Evolutionary conservation across 345 rosid species (phyloP).

Genomic region (Gynandropsis gynandra): DNA sequence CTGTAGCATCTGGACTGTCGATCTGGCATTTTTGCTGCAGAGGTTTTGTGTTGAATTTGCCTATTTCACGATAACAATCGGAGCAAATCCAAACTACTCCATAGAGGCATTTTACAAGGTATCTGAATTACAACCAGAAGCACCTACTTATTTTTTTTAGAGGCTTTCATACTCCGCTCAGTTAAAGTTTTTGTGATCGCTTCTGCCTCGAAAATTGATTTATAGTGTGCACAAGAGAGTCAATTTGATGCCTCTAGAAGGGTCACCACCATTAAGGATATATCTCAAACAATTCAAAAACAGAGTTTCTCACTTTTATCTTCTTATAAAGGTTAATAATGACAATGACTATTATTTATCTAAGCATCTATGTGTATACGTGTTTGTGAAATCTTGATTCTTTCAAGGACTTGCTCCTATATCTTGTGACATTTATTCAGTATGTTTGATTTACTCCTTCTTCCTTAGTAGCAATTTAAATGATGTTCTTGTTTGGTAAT

Average conservation of each 20-base stretch:
- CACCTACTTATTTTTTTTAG: constrained; percentile 6
- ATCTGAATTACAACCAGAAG: constrained; percentile 7
- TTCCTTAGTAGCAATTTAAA: constrained; percentile 2
- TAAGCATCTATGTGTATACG: too few species aligned
- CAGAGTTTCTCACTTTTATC: too few species aligned
- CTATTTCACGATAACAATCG: constrained; percentile 78
- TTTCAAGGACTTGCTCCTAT: constrained; percentile 1
- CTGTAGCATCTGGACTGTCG: constrained; percentile 91
- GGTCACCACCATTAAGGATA: too few species aligned
- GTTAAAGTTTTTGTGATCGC: too few species aligned
- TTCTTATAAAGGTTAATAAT: too few species aligned
- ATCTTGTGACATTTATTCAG: too few species aligned
- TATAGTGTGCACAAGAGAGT: too few species aligned
- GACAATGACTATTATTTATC: too few species aligned
- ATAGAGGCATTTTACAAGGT: constrained; percentile 88
- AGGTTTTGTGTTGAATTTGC: constrained; percentile 66
- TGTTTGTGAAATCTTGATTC: constrained; percentile 4
- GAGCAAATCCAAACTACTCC: constrained; percentile 86
- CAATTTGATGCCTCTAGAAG: too few species aligned
- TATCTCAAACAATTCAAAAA: too few species aligned
- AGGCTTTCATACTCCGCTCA: constrained; percentile 12
- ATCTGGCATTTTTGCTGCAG: constrained; percentile 74
- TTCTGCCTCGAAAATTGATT: too few species aligned
- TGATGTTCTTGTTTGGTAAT: constrained; percentile 2
- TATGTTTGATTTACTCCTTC: constrained; percentile 5